Percentiles rank a stretch among this genome's conserved stretches.
phyloP scores from a whole-genome alignment of 23 red algal genomes.

The Gracilaria caudata region DNA sequence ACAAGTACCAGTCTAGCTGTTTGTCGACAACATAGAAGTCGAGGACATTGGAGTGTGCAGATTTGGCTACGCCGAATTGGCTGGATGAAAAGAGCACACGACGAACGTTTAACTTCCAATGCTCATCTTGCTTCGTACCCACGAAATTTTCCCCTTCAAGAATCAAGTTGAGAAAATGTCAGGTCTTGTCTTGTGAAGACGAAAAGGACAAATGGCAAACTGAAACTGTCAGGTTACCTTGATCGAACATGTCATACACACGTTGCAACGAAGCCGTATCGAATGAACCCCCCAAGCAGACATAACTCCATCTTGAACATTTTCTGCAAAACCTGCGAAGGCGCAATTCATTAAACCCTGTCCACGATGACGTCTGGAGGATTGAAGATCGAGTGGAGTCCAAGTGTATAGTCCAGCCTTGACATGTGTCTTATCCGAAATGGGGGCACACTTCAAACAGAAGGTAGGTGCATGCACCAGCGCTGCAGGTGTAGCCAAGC shows the following conservation, averaged over 20 bases:
- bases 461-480: no score
- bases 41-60: background rate
- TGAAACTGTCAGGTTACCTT: background rate
- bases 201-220: background rate
- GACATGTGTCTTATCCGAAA: no score
- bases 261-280: background rate
- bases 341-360: background rate
- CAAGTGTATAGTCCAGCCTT: background rate
- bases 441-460: no score
- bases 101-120: slow-evolving; percentile 9
- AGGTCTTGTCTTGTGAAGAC: background rate
- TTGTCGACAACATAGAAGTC: slow-evolving; percentile 17
- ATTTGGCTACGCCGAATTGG: slow-evolving; percentile 1
- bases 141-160: background rate
- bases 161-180: background rate
- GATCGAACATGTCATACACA: background rate
- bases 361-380: no score
- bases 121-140: background rate
- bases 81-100: background rate
- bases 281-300: slow-evolving; percentile 7
- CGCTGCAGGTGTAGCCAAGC: no score
- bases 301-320: slow-evolving; percentile 15
- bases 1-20: background rate
- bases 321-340: slow-evolving; percentile 2
- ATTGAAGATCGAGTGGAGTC: background rate